Evolutionary conservation across 805 yeast genomes (phyloP), one percentile per base, ranked within the genome.

Genomic region (Teunomyces funiuensis): DNA sequence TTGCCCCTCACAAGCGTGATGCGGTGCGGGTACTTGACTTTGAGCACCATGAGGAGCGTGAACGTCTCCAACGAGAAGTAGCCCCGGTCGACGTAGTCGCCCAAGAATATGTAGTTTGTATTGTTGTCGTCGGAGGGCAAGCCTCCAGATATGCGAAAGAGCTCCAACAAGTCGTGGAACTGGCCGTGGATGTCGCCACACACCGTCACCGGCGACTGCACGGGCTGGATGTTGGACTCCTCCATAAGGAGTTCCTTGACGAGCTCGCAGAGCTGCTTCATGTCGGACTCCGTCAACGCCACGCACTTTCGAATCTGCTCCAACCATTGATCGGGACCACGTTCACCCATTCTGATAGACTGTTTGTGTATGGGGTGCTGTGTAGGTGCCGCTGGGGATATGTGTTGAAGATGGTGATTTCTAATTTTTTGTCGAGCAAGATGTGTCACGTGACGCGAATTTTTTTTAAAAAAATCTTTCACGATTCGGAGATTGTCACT

Each of bases 121-220:
- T 84, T 83, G 46, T 67, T 71, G 40, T 84, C 82, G 43, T 82
- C 82, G 46, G 80, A 80, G 0, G 98, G 98, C 50, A 90, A 78
- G 14, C 98, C 98, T 33, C 99, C 99, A 19, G 89, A 79, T 9
- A 90, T 84, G 51, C 95, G 74, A 65, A 93, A 93, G 18, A 91
- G 73, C 62, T 93, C 97, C 47, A 91, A 68, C 46, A 91, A 73
- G 63, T 91, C 99, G 61, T 91, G 98, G 63, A 91, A 91, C 63
- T 91, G 99, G 3, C 99, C 99, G 65, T 91, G 99, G 54, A 91
- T 93, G 66, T 91, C 99, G 58, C 95, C 97, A 69, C 97, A 89
- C 1, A 89, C 97, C 0, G 96, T 88, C 5, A 89, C 97, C 1
- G 97, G 97, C 20, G 88, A 79, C 56, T 82, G 85, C 2, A 89